These are phyloP conservation scores for Fusarium humuli DNA, from an alignment of 2,329 filamentous ascomycete species.

Conservation along the genomic window DNA sequence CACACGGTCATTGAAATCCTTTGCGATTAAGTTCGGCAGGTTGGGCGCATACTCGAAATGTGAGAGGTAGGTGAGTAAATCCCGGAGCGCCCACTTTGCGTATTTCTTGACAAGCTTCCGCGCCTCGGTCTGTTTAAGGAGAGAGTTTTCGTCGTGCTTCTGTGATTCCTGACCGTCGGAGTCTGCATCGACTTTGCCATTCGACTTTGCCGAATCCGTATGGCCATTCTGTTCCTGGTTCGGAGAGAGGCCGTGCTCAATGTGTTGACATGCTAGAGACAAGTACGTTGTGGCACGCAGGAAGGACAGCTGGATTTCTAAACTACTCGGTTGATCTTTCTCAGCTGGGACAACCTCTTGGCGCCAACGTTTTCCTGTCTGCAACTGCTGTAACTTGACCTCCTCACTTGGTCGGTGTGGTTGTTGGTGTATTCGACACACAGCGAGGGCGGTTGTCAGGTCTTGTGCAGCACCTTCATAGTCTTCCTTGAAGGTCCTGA, in stretches of 20 bases:
- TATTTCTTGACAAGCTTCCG: constrained; percentile 78
- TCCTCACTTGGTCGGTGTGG: constrained; percentile 64
- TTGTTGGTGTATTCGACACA: constrained; percentile 64
- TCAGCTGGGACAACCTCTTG: constrained; percentile 55
- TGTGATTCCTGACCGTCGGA: neutral
- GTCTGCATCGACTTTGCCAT: neutral
- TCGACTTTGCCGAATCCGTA: constrained; percentile 1
- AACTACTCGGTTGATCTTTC: constrained; percentile 74
- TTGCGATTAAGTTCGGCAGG: constrained; percentile 68
- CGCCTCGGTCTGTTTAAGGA: constrained; percentile 41
- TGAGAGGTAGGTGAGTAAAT: constrained; percentile 78
- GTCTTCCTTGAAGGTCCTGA: constrained; percentile 81
- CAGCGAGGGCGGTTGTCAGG: constrained; percentile 72
- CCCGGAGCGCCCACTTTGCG: constrained; percentile 80
- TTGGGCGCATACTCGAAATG: constrained; percentile 84
- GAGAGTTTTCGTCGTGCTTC: constrained; percentile 18
- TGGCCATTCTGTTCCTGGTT: constrained; percentile 9
- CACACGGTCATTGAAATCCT: constrained; percentile 68
- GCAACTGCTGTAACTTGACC: constrained; percentile 58
- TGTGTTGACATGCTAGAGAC: constrained; percentile 74
- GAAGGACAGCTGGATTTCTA: constrained; percentile 80
- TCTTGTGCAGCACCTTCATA: constrained; percentile 76
- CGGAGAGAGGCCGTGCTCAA: constrained; percentile 64
- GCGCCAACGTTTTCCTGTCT: constrained; percentile 43
- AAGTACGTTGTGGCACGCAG: constrained; percentile 80